phyloP scores from a whole-genome alignment of 768 basidiomycete species.

The Phlebiopsis gigantea region DNA sequence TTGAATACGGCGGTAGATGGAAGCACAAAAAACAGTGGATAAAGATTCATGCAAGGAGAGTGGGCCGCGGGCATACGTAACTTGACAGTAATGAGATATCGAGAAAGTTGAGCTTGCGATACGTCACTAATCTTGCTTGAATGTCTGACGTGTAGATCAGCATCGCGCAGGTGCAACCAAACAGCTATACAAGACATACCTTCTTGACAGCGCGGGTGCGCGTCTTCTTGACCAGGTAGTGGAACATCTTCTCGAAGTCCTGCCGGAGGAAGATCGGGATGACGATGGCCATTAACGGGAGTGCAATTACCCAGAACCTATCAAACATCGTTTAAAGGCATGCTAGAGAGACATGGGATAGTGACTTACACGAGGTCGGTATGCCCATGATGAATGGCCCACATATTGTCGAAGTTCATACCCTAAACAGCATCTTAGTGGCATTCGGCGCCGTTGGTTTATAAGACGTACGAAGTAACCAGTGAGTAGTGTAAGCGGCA shows the following conservation, averaged over 20 bases:
- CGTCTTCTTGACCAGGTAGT: constrained; percentile 42
- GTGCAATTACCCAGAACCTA: constrained; percentile 65
- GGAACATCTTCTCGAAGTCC: constrained; percentile 42
- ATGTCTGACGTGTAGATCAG: constrained; percentile 8
- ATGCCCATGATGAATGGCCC: constrained; percentile 37
- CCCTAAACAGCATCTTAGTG: constrained; percentile 33
- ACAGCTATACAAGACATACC: constrained; percentile 2
- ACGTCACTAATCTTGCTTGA: constrained; percentile 10
- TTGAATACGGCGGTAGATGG: background rate
- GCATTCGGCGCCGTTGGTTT: background rate
- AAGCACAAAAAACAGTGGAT: background rate
- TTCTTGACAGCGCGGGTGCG: constrained; percentile 25
- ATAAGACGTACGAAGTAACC: constrained; percentile 58
- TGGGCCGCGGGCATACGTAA: too few species aligned
- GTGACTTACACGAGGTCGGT: constrained; percentile 18
- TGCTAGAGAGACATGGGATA: background rate
- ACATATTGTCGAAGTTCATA: constrained; percentile 59
- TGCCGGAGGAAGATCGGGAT: constrained; percentile 46
- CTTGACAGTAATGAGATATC: background rate
- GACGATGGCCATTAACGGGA: constrained; percentile 52
- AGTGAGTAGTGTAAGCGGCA: constrained; percentile 65
- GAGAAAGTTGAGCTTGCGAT: background rate
- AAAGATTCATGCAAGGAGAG: too few species aligned
- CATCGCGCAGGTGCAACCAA: background rate
- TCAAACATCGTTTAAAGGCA: background rate